Evolutionary conservation across 2,329 filamentous ascomycete genomes (phyloP), one percentile per base, ranked within the genome.

Genomic region (Kalmusia sp.): DNA sequence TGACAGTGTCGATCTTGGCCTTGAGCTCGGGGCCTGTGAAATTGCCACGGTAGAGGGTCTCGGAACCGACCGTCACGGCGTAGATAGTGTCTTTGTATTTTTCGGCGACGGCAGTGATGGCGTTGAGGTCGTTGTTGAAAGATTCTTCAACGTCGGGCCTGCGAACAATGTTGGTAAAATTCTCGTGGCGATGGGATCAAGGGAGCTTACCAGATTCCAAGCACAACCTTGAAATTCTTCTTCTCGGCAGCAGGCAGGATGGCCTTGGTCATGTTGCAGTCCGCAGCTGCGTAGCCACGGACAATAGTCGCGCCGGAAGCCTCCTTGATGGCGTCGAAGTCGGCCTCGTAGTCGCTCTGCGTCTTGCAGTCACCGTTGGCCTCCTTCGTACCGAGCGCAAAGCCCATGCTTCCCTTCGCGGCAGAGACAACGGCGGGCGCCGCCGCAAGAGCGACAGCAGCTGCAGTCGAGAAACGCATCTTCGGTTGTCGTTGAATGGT

Each of bases 61-160:
- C 88, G 12, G 86, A 89, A 24, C 88, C 88, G 52, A 90, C 85
- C 4, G 87, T 90, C 57, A 90, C 84, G 51, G 83, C 88, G 67
- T 88, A 85, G 59, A 91, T 81, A 52, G 84, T 81, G 54, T 84
- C 80, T 63, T 81, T 76, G 71, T 80, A 82, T 73, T 82, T 52
- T 7, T 58, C 62, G 2, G 78, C 79, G 58, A 80, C 78, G 54
- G 64, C 75, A 48, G 80, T 76, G 51, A 89, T 77, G 11, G 87
- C 85, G 6, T 77, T 72, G 67, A 84, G 85, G 71, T 90, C 88
- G 41, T 78, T 75, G 22, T 81, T 68, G 74, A 86, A 89, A 30
- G 84, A 85, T 25, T 82, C 77, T n/a, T 86, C 80, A 39, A 81
- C 80, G 64, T 89, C 87, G 33, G 86, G 82, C 84, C 84, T 84